These are phyloP conservation scores for Leccinum subgranulosum DNA, from an alignment of 768 basidiomycete genomes.

Conservation along the genomic window DNA sequence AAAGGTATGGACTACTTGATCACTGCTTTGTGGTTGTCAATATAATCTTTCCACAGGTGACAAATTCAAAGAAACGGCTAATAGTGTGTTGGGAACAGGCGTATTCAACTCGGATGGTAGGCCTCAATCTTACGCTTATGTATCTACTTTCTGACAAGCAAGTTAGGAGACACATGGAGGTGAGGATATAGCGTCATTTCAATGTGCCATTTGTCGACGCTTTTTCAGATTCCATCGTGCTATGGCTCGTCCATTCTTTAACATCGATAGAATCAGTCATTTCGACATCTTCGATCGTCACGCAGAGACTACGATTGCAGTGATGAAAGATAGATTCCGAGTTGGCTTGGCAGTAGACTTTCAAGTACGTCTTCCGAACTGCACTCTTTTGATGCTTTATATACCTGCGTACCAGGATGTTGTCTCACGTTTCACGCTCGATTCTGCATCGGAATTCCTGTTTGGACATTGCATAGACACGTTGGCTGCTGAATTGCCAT, in stretches of 20 bases:
- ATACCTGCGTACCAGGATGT: conserved; percentile 32
- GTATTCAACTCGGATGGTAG: conserved; percentile 55
- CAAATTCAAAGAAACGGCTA: conserved; percentile 29
- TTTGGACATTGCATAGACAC: conserved; percentile 44
- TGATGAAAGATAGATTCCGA: conserved; percentile 42
- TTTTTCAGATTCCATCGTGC: conserved; percentile 54
- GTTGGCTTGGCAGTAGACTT: conserved; percentile 56
- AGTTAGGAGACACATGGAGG: conserved; percentile 69
- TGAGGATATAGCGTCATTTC: conserved; percentile 23
- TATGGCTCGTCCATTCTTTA: conserved; percentile 73
- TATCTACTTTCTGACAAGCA: conserved; percentile 1
- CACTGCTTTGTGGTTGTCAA: background rate
- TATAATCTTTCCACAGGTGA: conserved; percentile 25
- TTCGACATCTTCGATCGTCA: conserved; percentile 62
- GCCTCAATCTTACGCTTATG: background rate
- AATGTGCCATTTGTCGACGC: background rate
- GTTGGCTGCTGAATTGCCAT: conserved; percentile 36
- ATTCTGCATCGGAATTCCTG: conserved; percentile 53
- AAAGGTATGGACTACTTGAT: conserved; percentile 33
- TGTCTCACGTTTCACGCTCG: conserved; percentile 47
- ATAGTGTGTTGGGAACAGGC: conserved; percentile 45
- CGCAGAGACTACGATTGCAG: conserved; percentile 43
- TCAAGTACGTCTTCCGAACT: conserved; percentile 37
- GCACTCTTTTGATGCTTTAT: background rate
- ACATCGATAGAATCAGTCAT: conserved; percentile 54